Evolutionary conservation across 164 flowering plant genomes (phyloP).

Genomic region (Tetrastigma voinierianum): DNA sequence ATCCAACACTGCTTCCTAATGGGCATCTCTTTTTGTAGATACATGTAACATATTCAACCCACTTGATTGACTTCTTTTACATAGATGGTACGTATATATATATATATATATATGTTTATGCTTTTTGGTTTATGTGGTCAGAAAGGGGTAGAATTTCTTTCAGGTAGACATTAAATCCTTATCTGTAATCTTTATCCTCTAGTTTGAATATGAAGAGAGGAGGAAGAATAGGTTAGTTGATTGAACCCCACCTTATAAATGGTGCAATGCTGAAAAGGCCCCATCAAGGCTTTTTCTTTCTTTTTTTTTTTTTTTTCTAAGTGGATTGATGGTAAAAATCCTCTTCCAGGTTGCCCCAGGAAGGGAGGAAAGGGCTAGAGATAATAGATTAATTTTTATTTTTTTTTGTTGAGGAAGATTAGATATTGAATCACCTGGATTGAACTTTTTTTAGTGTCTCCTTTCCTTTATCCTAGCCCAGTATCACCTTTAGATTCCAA

Average conservation of each 20-base stretch:
- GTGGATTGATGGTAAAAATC: constrained; percentile 21
- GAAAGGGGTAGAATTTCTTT: not conserved
- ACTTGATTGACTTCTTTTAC: too few relatives aligned
- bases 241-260: constrained; percentile 36
- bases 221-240: constrained; percentile 29
- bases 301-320: constrained; percentile 8
- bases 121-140: too few relatives aligned
- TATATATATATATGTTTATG: too few relatives aligned
- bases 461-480: not conserved
- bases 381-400: too few relatives aligned
- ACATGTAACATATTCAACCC: too few relatives aligned
- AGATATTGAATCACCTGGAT: constrained; percentile 46
- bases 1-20: too few relatives aligned
- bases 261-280: constrained; percentile 17
- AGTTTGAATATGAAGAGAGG: constrained; percentile 6
- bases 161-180: constrained; percentile 7
- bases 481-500: too few relatives aligned
- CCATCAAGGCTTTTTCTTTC: constrained; percentile 14
- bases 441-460: constrained; percentile 25
- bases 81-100: too few relatives aligned
- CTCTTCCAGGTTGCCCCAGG: too few relatives aligned
- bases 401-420: too few relatives aligned
- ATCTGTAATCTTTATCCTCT: constrained; percentile 7
- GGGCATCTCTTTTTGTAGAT: too few relatives aligned
- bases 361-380: too few relatives aligned